Evolutionary conservation across 208 protist genomes (phyloP), one percentile per base, ranked within the genome.

Genomic region (Herpetomonas tarakana): DNA sequence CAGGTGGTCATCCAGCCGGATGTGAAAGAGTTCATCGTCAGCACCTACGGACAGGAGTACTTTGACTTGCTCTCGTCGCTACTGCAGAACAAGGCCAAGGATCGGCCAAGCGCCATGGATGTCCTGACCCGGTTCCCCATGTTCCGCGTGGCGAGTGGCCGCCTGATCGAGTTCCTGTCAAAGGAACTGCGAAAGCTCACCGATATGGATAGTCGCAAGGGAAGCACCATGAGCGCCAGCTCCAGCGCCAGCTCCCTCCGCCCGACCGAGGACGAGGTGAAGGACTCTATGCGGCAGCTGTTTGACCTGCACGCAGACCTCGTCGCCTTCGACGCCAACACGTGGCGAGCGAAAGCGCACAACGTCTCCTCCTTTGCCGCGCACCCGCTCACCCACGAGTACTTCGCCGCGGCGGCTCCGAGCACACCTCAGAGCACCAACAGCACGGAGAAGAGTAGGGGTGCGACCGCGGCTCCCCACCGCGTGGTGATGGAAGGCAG

Each of bases 81-180:
- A 4, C 44, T 49, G 16, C 44, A 49, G 44, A 11, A 22, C 16
- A 49, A 49, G 11, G 11, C 44, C 4, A 11, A 22, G 16, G 19
- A 49, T 4, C 9, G 44, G 4, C 44, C 44, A 11, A 49, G 44
- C 44, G 44, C 19, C 11, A 24, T 49, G 19, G 44, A 49, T 4
- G 44, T 49, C 11, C 44, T 49, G 19, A 22, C 44, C 16, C 44
- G 44, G 44, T 49, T 49, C 19, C 44, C 44, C 44, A 22, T 49
- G 9, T 49, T 49, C 19, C 44, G 44, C 19, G 19, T 22, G 3
- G 44, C 16, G 11, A 49, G 44, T 22, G 44, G 16, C 9, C 16
- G 9, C 11, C 44, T 49, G 11, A 49, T 49, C 4, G 44, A 18
- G 11, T 49, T 24, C 44, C 44, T 49, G 3, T 7, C 3, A 4